These are phyloP conservation scores for Aspergillus cavernicola DNA, from an alignment of 495 filamentous ascomycete species.

Conservation along the genomic window DNA sequence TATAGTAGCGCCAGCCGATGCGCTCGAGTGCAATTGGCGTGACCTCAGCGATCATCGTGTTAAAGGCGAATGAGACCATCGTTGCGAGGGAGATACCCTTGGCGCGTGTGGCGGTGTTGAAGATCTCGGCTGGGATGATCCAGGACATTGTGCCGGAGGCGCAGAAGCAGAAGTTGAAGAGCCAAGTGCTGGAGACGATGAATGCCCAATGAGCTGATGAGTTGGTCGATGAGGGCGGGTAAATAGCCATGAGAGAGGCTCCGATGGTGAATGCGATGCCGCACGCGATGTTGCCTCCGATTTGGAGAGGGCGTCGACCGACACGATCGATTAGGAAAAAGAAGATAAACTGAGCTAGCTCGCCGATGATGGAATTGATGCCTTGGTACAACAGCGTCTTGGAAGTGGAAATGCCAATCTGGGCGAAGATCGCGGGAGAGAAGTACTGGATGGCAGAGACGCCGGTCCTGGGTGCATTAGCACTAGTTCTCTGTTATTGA, in stretches of 20 bases:
- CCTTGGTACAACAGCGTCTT: slow-evolving; percentile 61
- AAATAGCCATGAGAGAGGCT: slow-evolving; percentile 1
- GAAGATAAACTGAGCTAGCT: slow-evolving; percentile 34
- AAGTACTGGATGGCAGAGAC: slow-evolving; percentile 66
- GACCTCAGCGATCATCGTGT: slow-evolving; percentile 61
- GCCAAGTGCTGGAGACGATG: slow-evolving; percentile 8
- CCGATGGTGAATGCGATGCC: slow-evolving; percentile 7
- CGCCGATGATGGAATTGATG: slow-evolving; percentile 51
- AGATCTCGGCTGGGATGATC: slow-evolving; percentile 55
- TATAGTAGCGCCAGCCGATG: slow-evolving; percentile 45
- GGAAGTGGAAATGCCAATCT: slow-evolving; percentile 56
- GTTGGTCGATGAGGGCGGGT: slow-evolving; percentile 4
- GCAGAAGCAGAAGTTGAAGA: slow-evolving; percentile 13
- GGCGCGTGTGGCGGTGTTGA: slow-evolving; percentile 56
- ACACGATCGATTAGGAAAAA: slow-evolving; percentile 12
- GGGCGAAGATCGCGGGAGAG: slow-evolving; percentile 52
- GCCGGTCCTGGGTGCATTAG: slow-evolving; percentile 40
- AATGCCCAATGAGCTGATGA: slow-evolving; percentile 4
- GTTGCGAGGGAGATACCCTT: slow-evolving; percentile 58
- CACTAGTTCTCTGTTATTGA: background rate
- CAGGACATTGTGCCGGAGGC: slow-evolving; percentile 6
- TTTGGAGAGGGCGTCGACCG: slow-evolving; percentile 4
- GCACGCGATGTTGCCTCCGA: slow-evolving; percentile 8
- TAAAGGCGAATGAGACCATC: slow-evolving; percentile 59
- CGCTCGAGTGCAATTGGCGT: slow-evolving; percentile 47